These are phyloP conservation scores for Oleoguttula mirabilis DNA, from an alignment of 495 filamentous ascomycete species.

Conservation along the genomic window DNA sequence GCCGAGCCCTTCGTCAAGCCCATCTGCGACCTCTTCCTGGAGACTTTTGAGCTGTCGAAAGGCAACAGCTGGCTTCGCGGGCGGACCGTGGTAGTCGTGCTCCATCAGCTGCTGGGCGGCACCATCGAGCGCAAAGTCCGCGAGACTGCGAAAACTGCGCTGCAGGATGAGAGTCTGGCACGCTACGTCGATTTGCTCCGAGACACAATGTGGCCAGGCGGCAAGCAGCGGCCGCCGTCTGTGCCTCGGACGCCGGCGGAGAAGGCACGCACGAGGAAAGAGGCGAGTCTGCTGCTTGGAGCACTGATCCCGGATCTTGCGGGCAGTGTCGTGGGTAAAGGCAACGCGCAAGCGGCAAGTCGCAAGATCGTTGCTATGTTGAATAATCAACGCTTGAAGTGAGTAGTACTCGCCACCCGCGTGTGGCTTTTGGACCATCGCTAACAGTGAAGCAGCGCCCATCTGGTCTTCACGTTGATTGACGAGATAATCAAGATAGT, in stretches of 20 bases:
- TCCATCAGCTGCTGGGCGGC: slow-evolving; percentile 61
- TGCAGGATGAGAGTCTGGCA: slow-evolving; percentile 67
- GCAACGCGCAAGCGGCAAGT: slow-evolving; percentile 30
- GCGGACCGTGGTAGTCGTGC: slow-evolving; percentile 77
- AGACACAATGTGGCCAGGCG: slow-evolving; percentile 71
- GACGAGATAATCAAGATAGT: slow-evolving; percentile 31
- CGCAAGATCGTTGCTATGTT: slow-evolving; percentile 28
- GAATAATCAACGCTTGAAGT: slow-evolving; percentile 34
- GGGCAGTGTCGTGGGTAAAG: slow-evolving; percentile 33
- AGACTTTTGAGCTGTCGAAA: slow-evolving; percentile 85
- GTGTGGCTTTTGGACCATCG: neutral
- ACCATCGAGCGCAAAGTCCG: slow-evolving; percentile 90
- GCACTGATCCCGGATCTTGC: slow-evolving; percentile 39
- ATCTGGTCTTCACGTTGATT: slow-evolving; percentile 30
- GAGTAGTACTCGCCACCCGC: slow-evolving; percentile 7
- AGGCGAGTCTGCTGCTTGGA: slow-evolving; percentile 30
- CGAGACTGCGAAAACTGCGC: slow-evolving; percentile 56
- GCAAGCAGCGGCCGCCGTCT: slow-evolving; percentile 32
- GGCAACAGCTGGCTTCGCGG: slow-evolving; percentile 93
- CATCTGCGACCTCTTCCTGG: slow-evolving; percentile 94
- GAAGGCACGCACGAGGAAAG: slow-evolving; percentile 40
- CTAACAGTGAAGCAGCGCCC: slow-evolving; percentile 21
- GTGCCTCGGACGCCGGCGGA: slow-evolving; percentile 35
- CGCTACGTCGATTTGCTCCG: slow-evolving; percentile 59
- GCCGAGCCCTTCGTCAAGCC: slow-evolving; percentile 94